These are phyloP conservation scores for Solanum habrochaites DNA, from an alignment of 257 asterid genomes.

Conservation along the genomic window DNA sequence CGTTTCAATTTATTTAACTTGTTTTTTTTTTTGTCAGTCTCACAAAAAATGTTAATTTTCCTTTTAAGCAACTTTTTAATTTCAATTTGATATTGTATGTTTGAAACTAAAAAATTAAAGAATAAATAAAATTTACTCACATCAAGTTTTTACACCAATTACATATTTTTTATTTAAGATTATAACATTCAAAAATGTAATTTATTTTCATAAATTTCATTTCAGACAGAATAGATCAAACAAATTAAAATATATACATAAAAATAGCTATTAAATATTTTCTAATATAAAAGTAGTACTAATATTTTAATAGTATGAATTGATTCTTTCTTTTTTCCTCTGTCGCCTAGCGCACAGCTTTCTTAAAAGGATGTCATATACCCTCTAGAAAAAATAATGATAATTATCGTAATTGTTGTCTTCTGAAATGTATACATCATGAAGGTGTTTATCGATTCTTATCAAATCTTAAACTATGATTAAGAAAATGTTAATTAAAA, in stretches of 20 bases:
- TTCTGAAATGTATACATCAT: neutral
- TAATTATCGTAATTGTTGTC: neutral
- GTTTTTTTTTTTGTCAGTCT: too few relatives aligned
- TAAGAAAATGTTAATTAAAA: neutral
- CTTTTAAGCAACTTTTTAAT: too few relatives aligned
- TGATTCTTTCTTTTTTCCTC: neutral
- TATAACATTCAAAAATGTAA: too few relatives aligned
- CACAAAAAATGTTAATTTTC: accelerated
- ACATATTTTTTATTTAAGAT: too few relatives aligned
- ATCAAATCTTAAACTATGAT: neutral
- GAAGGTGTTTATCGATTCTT: neutral
- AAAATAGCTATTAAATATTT: neutral
- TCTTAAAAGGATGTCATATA: neutral
- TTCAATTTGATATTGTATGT: too few relatives aligned
- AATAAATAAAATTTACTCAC: too few relatives aligned
- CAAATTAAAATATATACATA: too few relatives aligned
- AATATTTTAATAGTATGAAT: neutral
- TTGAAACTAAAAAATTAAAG: too few relatives aligned
- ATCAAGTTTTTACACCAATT: accelerated
- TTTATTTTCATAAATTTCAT: too few relatives aligned
- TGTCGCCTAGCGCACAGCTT: neutral
- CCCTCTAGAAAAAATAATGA: neutral
- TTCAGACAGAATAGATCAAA: too few relatives aligned
- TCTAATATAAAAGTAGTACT: neutral
- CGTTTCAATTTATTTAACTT: too few relatives aligned